Evolutionary conservation across 257 asterid species (phyloP).

Genomic region (Rubia yunnanensis): DNA sequence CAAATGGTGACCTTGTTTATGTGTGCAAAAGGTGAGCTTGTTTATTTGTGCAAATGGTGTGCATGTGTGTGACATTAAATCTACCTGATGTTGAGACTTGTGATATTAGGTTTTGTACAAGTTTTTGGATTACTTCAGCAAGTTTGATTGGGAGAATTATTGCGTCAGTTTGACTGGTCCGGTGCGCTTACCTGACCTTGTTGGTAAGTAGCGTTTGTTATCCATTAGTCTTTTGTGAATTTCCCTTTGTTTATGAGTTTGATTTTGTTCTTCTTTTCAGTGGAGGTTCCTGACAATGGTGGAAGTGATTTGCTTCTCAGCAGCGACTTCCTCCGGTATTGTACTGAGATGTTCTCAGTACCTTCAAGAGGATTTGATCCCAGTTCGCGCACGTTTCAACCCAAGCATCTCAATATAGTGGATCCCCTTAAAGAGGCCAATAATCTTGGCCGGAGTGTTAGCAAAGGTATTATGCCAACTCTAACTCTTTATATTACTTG

Average conservation of each 20-base stretch:
- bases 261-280: slow-evolving; percentile 31
- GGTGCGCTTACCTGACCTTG: slow-evolving; percentile 48
- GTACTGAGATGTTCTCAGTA: slow-evolving; percentile 46
- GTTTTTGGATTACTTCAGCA: slow-evolving; percentile 80
- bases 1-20: too few species aligned
- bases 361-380: slow-evolving; percentile 42
- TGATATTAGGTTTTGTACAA: slow-evolving; percentile 63
- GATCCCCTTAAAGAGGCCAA: slow-evolving; percentile 74
- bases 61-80: slow-evolving; percentile 10
- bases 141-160: slow-evolving; percentile 80
- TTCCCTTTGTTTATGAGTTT: slow-evolving; percentile 2
- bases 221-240: neutral
- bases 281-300: slow-evolving; percentile 49
- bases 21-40: too few species aligned
- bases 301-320: slow-evolving; percentile 47
- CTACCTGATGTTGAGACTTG: slow-evolving; percentile 16
- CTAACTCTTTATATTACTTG: neutral
- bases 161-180: slow-evolving; percentile 70
- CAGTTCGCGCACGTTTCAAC: slow-evolving; percentile 41
- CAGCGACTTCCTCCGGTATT: slow-evolving; percentile 49
- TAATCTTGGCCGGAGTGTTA: slow-evolving; percentile 85
- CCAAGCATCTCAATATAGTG: slow-evolving; percentile 64
- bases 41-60: neutral
- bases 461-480: slow-evolving; percentile 42
- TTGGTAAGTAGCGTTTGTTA: slow-evolving; percentile 36